Base-by-base conservation (phyloP, 768 basidiomycete species). In the Hemileccinum impolitum region DNA sequence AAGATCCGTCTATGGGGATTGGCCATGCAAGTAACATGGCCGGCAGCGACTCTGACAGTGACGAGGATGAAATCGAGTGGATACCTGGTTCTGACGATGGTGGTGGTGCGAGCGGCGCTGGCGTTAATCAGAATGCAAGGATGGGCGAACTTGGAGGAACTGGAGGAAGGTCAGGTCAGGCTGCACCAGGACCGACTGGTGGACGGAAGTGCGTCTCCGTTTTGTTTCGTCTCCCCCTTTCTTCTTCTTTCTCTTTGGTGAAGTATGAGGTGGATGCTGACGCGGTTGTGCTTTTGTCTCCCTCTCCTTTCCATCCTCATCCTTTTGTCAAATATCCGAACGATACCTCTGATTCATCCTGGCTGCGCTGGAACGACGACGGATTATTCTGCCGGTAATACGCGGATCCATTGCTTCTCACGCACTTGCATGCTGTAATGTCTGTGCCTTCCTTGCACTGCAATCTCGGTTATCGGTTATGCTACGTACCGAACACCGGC, bases 1-100 rank as follows among this genome's bases (percentile, higher is more conserved):
- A 39, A 15, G 51, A 48, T 35, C 3, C 43, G 2, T 38, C 54
- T 13, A 17, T 40, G 5, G 18, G 31, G 10, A 43, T 38, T 1
- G 40, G 45, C 4, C 17, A 43, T 9, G 18, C 47, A 39, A 25
- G 37, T 12, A 47, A 52, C 31, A 6, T 51, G 11, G 41, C 19
- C 8, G 55, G 60, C n/a, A 67, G 66, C 18, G 67, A 67, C 2
- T 59, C 61, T 18, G 66, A 67, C 2, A 69, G 63, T 9, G 66
- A 67, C 0, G 65, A 67, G 1, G 66, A 69, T 1, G 66, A 67
- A 2, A 39, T 59, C 18, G 65, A 67, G 19, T 62, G 54, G 58
- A 42, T 52, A 6, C 50, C 47, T 52, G 59, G 59, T 12, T 21
- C 37, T 28, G 47, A 50, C 32, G 43, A 40, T 3, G 34, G 40